Base-by-base conservation (phyloP, 257 asterid species). In the Solanum megistacrolobum region DNA sequence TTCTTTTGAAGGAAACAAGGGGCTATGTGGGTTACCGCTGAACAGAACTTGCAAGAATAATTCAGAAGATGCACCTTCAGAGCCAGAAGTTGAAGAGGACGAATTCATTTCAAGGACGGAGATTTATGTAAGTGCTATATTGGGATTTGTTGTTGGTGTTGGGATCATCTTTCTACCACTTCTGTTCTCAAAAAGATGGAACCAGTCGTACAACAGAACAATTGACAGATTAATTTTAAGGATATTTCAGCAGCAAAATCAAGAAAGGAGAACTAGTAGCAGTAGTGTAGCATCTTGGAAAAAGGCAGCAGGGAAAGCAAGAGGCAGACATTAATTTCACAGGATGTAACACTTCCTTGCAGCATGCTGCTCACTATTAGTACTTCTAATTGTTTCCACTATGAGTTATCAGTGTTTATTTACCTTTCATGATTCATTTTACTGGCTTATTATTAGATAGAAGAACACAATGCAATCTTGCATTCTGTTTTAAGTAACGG, bases 1-100 rank as follows among this genome's bases (percentile, higher is more conserved):
- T 82, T 89, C 90, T 3, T 93, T 74, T 34, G 35, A 16, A 79
- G 95, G 90, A 74, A 91, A 91, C 52, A 27, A 38, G 74, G 92
- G 87, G 16, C 32, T 91, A 18, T 89, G 92, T 29, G 93, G 93
- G 31, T 65, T 86, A 31, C 90, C 88, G 2, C 68, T 89, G 55
- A 41, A 83, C 58, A 60, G 7, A 88, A 82, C 58, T 10, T 89
- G 90, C 88, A 48, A 10, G 3, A 34, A 35, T 12, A 34, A 16
- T 38, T 38, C 23, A 27, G 43, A 23, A 46, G 69, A 82, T 39
- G 14, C 20, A 23, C 38, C 73, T 66, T 65, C 85, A 16, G 83
- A 43, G 55, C 69, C 86, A 69, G 65, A 62, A 62, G 20, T 4
- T 29, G 86, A 84, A 60, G 89, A 76, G 32, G 62, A 83, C 36